Evolutionary conservation across 805 yeast species (phyloP).

Genomic region (Candida nitratophila): DNA sequence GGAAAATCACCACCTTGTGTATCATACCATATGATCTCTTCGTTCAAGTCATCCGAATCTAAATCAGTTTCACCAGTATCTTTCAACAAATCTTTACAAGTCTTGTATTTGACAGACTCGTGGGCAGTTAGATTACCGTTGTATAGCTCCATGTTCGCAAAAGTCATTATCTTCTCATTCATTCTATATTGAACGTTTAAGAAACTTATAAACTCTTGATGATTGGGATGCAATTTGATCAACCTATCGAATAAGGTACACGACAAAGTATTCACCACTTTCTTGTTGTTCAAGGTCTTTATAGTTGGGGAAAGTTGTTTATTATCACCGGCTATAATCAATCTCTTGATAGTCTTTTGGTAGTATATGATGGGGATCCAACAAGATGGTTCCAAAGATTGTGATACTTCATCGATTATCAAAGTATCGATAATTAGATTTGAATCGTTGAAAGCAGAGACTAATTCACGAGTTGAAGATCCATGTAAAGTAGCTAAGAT

Average conservation of each 20-base stretch:
- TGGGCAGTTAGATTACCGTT: slow-evolving; percentile 56
- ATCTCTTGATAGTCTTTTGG: slow-evolving; percentile 38
- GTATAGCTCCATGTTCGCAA: slow-evolving; percentile 66
- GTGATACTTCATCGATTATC: slow-evolving; percentile 93
- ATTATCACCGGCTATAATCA: slow-evolving; percentile 89
- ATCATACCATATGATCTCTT: slow-evolving; percentile 75
- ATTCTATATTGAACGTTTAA: slow-evolving; percentile 81
- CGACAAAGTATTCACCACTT: slow-evolving; percentile 41
- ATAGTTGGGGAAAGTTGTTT: slow-evolving; percentile 89
- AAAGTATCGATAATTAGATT: slow-evolving; percentile 58
- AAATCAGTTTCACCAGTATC: slow-evolving; percentile 25
- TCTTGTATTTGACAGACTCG: slow-evolving; percentile 43
- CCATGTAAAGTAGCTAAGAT: slow-evolving; percentile 86
- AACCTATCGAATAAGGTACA: slow-evolving; percentile 78
- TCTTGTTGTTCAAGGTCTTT: slow-evolving; percentile 40
- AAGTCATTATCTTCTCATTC: slow-evolving; percentile 72
- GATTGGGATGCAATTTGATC: slow-evolving; percentile 37
- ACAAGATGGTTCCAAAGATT: slow-evolving; percentile 89
- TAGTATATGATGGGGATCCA: slow-evolving; percentile 87
- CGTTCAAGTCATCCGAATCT: slow-evolving; percentile 41
- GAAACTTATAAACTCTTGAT: slow-evolving; percentile 42
- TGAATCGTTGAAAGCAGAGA: slow-evolving; percentile 33
- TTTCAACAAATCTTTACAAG: slow-evolving; percentile 46
- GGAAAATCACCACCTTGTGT: slow-evolving; percentile 85
- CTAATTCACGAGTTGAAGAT: slow-evolving; percentile 65